phyloP scores from a whole-genome alignment of 495 filamentous ascomycete genomes.

The Sordaria brevicollis region DNA sequence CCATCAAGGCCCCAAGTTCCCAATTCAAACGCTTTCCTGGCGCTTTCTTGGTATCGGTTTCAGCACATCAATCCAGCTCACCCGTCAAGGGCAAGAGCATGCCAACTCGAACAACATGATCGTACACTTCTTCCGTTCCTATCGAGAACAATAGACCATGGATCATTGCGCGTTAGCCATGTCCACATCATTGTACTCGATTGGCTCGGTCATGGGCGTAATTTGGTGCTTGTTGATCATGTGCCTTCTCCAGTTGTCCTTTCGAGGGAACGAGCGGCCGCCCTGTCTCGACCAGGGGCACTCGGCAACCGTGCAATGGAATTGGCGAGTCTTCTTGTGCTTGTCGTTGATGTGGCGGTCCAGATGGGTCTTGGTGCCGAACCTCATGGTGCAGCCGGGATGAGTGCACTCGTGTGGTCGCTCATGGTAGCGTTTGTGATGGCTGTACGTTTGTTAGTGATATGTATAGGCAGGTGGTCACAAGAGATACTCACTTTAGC shows the following conservation, averaged over 20 bases:
- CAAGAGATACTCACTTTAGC: constrained; percentile 29
- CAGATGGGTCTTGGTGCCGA: constrained; percentile 43
- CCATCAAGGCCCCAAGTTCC: not conserved
- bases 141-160: not conserved
- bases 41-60: not conserved
- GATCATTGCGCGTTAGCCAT: constrained; percentile 9
- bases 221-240: constrained; percentile 39
- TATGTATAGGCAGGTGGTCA: not conserved
- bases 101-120: not conserved
- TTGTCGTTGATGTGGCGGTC: constrained; percentile 43
- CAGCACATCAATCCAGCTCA: not conserved
- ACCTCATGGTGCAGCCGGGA: constrained; percentile 30
- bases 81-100: not conserved
- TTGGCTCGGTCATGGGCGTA: constrained; percentile 16
- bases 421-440: constrained; percentile 40
- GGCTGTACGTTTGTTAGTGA: constrained; percentile 14
- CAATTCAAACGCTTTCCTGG: not conserved
- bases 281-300: constrained; percentile 36
- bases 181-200: constrained; percentile 15
- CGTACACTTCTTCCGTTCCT: not conserved
- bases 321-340: constrained; percentile 38
- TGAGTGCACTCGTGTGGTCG: constrained; percentile 34
- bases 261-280: constrained; percentile 39
- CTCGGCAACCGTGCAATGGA: constrained; percentile 32
- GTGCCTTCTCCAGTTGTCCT: constrained; percentile 42